Evolutionary conservation across 2,329 filamentous ascomycete species (phyloP).

Genomic region (Arthroderma sp.): DNA sequence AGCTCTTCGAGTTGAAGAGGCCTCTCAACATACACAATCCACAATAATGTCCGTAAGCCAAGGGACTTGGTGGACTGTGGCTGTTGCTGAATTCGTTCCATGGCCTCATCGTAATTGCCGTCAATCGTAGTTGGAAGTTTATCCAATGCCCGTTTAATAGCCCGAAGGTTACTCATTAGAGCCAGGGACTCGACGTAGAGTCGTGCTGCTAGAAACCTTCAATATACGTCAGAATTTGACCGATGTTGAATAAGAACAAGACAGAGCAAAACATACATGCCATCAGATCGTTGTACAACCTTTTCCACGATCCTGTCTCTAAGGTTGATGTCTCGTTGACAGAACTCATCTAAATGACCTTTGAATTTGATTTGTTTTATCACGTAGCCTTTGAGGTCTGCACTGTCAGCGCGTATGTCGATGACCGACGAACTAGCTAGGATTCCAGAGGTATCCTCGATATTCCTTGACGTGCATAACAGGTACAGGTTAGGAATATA

Average conservation of each 20-base stretch:
- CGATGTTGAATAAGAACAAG: too few species aligned
- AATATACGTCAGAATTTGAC: too few species aligned
- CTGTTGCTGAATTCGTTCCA: background rate
- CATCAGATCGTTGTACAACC: background rate
- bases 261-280: background rate
- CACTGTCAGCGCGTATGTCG: background rate
- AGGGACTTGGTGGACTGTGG: background rate
- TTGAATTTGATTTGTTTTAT: background rate
- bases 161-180: background rate
- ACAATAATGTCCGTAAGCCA: background rate
- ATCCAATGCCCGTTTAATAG: background rate
- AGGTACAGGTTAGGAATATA: background rate
- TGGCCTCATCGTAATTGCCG: constrained; percentile 1
- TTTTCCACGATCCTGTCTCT: background rate
- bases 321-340: background rate
- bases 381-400: background rate
- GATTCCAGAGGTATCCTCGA: background rate
- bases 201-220: too few species aligned
- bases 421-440: background rate
- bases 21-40: background rate
- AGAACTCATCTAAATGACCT: background rate
- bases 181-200: background rate
- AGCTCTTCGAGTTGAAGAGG: background rate
- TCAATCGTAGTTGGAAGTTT: background rate
- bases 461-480: background rate